Evolutionary conservation across 1,284 basidiomycete genomes (phyloP).

Genomic region (Tetrapyrgos nigripes): DNA sequence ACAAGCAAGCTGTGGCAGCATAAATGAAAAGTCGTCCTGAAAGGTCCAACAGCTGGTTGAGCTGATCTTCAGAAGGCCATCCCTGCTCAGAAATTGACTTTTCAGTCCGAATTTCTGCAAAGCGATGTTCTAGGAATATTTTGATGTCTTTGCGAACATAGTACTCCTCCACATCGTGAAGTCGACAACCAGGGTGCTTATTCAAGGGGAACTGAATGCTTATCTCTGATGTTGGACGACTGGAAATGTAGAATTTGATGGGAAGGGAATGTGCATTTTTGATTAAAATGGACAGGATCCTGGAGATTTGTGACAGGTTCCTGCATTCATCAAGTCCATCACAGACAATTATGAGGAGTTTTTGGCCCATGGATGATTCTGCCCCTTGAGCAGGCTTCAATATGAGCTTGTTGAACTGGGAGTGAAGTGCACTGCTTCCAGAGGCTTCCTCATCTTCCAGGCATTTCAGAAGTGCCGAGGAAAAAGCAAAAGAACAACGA

Average conservation of each 20-base stretch:
- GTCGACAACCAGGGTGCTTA: slow-evolving; percentile 10
- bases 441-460: not conserved
- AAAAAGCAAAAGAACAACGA: not conserved
- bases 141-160: slow-evolving; percentile 23
- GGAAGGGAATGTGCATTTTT: slow-evolving; percentile 15
- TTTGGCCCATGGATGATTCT: not conserved
- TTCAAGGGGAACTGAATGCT: slow-evolving; percentile 8
- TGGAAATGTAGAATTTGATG: slow-evolving; percentile 27
- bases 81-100: too few species aligned
- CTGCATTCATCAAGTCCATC: slow-evolving; percentile 30
- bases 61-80: too few species aligned
- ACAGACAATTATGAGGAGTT: slow-evolving; percentile 11
- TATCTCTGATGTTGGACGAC: slow-evolving; percentile 25
- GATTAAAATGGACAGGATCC: slow-evolving; percentile 15
- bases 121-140: slow-evolving; percentile 18
- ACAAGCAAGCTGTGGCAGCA: too few species aligned
- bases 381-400: slow-evolving; percentile 14
- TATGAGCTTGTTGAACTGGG: too few species aligned
- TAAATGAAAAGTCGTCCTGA: too few species aligned
- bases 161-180: slow-evolving; percentile 23
- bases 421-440: not conserved
- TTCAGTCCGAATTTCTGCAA: not conserved
- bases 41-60: too few species aligned
- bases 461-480: not conserved
- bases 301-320: not conserved